phyloP scores from a whole-genome alignment of 2,329 filamentous ascomycete species.

The Talaromyces verruculosus region DNA sequence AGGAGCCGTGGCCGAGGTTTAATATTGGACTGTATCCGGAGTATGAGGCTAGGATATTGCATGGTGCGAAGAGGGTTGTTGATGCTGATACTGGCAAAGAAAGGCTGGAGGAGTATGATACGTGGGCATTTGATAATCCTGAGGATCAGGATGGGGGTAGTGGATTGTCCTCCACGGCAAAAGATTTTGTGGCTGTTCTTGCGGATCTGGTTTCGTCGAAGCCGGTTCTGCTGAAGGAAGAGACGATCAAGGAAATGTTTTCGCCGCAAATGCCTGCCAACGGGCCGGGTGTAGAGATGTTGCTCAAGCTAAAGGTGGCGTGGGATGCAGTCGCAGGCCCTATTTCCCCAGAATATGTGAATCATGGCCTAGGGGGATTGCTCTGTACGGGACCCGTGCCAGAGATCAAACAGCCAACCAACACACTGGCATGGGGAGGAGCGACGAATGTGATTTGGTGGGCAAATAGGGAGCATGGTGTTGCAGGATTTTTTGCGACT shows the following conservation, averaged over 20 bases:
- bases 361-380: not conserved
- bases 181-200: not conserved
- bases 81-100: not conserved
- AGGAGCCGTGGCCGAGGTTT: not conserved
- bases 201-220: not conserved
- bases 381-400: not conserved
- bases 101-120: not conserved
- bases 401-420: not conserved
- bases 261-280: not conserved
- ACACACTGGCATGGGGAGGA: not conserved
- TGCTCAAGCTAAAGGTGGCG: not conserved
- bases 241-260: not conserved
- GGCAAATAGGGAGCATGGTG: not conserved
- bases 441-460: not conserved
- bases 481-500: not conserved
- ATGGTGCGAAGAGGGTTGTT: not conserved
- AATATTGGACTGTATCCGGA: not conserved
- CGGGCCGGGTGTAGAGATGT: not conserved
- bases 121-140: not conserved
- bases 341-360: not conserved
- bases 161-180: not conserved
- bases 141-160: not conserved
- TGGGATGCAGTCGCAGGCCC: not conserved
- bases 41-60: not conserved
- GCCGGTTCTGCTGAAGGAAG: not conserved